Conservation (phyloP, 2,329 filamentous ascomycete genomes). For the Beauveria varroae region DNA sequence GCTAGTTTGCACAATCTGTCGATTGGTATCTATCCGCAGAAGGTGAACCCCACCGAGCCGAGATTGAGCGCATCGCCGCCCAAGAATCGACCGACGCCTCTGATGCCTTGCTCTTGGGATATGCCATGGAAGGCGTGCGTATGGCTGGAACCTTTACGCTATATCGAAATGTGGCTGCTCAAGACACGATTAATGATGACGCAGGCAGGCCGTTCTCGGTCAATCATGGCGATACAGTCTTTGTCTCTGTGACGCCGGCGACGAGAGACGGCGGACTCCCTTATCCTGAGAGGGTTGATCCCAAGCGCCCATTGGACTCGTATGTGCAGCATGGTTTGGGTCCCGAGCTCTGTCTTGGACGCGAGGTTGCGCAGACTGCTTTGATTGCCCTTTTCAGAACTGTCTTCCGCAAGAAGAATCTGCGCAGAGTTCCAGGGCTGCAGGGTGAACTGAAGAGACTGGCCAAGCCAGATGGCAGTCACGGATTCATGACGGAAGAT, state of each 20-base stretch:
- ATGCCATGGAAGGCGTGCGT: constrained; percentile 64
- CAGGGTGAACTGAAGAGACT: constrained; percentile 64
- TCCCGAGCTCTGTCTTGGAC: constrained; percentile 55
- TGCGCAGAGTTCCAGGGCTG: constrained; percentile 53
- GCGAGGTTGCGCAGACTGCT: constrained; percentile 51
- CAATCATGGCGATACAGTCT: constrained; percentile 50
- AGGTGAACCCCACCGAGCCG: constrained; percentile 46
- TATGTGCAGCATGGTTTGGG: constrained; percentile 61
- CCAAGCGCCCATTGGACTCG: constrained; percentile 52
- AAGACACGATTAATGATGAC: constrained; percentile 41
- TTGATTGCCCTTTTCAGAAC: constrained; percentile 62
- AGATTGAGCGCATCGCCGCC: constrained; percentile 53
- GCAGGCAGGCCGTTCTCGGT: constrained; percentile 45
- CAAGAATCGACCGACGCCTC: constrained; percentile 46
- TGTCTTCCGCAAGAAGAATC: constrained; percentile 51
- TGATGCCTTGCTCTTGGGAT: constrained; percentile 59
- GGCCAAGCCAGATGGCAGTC: constrained; percentile 44
- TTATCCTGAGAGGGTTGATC: constrained; percentile 51
- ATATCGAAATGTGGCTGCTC: constrained; percentile 46
- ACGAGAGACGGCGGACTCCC: constrained; percentile 55
- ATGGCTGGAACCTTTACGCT: constrained; percentile 56
- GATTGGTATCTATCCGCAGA: constrained; percentile 1
- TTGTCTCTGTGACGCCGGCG: constrained; percentile 52
- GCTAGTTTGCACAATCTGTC: constrained; percentile 1
- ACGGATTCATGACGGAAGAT: constrained; percentile 59